phyloP scores from a whole-genome alignment of 352 stramenopile genomes.

The Phytophthora fragariae region DNA sequence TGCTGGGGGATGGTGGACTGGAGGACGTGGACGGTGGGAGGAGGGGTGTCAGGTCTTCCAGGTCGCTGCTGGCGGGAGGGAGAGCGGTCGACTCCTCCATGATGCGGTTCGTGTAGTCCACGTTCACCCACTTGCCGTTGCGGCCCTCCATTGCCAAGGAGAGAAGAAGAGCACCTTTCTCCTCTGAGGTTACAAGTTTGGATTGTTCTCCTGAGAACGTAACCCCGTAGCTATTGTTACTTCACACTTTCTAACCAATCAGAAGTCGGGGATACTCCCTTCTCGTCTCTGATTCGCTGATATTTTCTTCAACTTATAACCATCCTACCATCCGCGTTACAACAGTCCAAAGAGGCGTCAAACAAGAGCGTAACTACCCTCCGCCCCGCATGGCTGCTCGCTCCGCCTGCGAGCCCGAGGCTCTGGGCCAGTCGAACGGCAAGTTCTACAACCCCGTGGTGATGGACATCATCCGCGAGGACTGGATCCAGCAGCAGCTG shows the following conservation, averaged over 20 bases:
- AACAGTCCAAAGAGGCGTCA: constrained; percentile 17
- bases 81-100: constrained; percentile 56
- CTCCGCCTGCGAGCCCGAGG: constrained; percentile 17
- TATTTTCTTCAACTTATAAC: not conserved
- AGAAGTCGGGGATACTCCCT: not conserved
- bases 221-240: not conserved
- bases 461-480: constrained; percentile 87
- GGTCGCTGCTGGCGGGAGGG: not conserved
- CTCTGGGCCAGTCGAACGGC: constrained; percentile 44
- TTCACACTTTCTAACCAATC: not conserved
- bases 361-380: constrained; percentile 1
- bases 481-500: constrained; percentile 89
- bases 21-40: constrained; percentile 12
- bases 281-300: not conserved
- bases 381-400: constrained; percentile 23
- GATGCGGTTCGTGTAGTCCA: constrained; percentile 83
- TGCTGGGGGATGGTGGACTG: constrained; percentile 27
- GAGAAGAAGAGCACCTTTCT: not conserved
- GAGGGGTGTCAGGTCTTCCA: constrained; percentile 26
- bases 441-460: constrained; percentile 87
- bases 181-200: not conserved
- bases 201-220: constrained; percentile 1
- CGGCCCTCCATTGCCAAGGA: constrained; percentile 50
- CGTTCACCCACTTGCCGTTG: constrained; percentile 90
- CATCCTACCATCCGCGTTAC: not conserved